Percentiles rank a stretch among this genome's conserved stretches.
Evolutionary conservation across 192 early-diverging fungal species (phyloP).

Genomic region (Coemansia asiatica): DNA sequence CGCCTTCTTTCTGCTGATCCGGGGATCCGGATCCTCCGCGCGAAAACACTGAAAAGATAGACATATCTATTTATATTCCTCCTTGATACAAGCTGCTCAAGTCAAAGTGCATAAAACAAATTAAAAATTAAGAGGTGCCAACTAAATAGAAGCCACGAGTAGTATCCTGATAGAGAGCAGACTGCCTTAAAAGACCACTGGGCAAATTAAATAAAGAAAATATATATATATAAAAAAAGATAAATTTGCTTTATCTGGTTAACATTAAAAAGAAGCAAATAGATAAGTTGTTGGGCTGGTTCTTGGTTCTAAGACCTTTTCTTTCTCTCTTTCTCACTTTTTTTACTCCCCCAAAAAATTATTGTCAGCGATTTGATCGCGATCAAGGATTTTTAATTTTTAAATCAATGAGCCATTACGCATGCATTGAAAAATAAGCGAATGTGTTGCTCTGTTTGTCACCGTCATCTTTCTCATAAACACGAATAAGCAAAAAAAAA

Average conservation of each 20-base stretch:
- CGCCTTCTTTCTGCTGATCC: conserved; percentile 17
- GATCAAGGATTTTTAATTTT: background rate
- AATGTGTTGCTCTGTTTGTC: background rate
- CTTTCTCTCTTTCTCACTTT: no score
- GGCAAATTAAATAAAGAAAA: background rate
- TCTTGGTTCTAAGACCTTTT: background rate
- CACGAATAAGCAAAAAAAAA: no score
- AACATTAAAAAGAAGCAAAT: background rate
- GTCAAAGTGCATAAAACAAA: background rate
- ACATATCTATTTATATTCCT: conserved; percentile 21
- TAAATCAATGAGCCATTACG: background rate
- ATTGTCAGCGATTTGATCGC: background rate
- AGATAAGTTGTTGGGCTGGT: background rate
- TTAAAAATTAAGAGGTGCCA: background rate
- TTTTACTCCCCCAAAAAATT: background rate
- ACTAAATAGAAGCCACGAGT: background rate
- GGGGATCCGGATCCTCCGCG: conserved; percentile 24
- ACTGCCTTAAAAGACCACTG: background rate
- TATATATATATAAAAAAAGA: background rate
- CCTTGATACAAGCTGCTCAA: background rate
- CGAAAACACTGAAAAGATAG: conserved; percentile 51
- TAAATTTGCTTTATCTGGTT: background rate
- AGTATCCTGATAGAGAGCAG: background rate
- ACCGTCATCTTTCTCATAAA: no score
- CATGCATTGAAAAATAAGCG: background rate